phyloP scores from a whole-genome alignment of 2,329 filamentous ascomycete species.

The Trichoderma oligosporum region DNA sequence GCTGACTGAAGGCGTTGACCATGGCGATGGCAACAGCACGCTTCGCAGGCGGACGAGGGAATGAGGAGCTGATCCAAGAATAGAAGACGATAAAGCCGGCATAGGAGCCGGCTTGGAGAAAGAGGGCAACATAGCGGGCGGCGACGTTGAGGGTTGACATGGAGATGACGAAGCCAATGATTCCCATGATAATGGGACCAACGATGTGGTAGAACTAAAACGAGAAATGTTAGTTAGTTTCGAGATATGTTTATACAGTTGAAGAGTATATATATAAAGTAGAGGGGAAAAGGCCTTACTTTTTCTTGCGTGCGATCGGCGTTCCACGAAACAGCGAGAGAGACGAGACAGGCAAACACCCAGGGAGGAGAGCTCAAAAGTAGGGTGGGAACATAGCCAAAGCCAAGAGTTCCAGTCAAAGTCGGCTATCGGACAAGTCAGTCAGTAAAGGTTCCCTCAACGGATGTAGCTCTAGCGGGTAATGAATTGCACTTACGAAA shows the following conservation, averaged over 20 bases:
- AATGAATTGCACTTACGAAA: conserved; percentile 39
- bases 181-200: conserved; percentile 50
- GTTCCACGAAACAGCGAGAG: conserved; percentile 52
- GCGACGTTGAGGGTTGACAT: conserved; percentile 55
- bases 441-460: conserved; percentile 12
- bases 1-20: conserved; percentile 56
- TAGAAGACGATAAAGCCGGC: conserved; percentile 57
- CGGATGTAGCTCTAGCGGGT: too few species aligned
- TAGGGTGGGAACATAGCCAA: conserved; percentile 49
- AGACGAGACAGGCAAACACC: conserved; percentile 56
- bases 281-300: conserved; percentile 36
- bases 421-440: conserved; percentile 36
- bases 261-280: too few species aligned
- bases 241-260: not conserved
- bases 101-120: conserved; percentile 56
- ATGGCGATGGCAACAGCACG: conserved; percentile 58
- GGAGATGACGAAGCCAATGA: conserved; percentile 56
- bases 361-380: conserved; percentile 57
- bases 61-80: conserved; percentile 55
- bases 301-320: conserved; percentile 54
- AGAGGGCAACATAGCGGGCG: conserved; percentile 57
- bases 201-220: conserved; percentile 54
- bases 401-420: conserved; percentile 51
- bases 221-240: not conserved
- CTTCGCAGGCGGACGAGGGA: conserved; percentile 57